These are phyloP conservation scores for Eutrema yunnanense DNA, from an alignment of 345 rosid genomes.

Conservation along the genomic window DNA sequence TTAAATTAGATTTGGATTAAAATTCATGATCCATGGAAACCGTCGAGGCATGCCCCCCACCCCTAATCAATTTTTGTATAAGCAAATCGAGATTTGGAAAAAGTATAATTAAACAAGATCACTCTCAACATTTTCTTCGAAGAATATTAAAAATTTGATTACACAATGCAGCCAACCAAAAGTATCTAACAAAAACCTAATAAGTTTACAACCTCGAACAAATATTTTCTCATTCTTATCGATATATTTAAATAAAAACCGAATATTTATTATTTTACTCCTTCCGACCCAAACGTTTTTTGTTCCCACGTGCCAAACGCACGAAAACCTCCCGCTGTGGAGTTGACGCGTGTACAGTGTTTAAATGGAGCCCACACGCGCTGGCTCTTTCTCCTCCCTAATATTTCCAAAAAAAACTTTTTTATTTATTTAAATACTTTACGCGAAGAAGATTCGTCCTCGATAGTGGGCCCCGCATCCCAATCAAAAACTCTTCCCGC, in stretches of 20 bases:
- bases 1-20: background rate
- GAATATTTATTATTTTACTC: background rate
- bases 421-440: background rate
- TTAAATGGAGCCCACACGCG: constrained; percentile 18
- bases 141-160: background rate
- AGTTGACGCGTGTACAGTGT: constrained; percentile 36
- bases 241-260: background rate
- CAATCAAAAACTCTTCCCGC: constrained; percentile 32
- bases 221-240: constrained; percentile 21
- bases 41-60: background rate
- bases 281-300: constrained; percentile 6
- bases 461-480: constrained; percentile 14
- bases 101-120: background rate
- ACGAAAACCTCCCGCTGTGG: constrained; percentile 10
- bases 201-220: background rate
- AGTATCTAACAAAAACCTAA: constrained; percentile 9
- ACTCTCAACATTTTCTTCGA: background rate
- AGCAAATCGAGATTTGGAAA: background rate
- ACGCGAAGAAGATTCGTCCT: constrained; percentile 30
- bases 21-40: background rate
- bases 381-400: constrained; percentile 22
- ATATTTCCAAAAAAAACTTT: constrained; percentile 16
- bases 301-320: constrained; percentile 29
- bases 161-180: constrained; percentile 12
- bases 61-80: background rate